Evolutionary conservation across 1,284 basidiomycete genomes (phyloP).

Genomic region (Trametes hirsuta): DNA sequence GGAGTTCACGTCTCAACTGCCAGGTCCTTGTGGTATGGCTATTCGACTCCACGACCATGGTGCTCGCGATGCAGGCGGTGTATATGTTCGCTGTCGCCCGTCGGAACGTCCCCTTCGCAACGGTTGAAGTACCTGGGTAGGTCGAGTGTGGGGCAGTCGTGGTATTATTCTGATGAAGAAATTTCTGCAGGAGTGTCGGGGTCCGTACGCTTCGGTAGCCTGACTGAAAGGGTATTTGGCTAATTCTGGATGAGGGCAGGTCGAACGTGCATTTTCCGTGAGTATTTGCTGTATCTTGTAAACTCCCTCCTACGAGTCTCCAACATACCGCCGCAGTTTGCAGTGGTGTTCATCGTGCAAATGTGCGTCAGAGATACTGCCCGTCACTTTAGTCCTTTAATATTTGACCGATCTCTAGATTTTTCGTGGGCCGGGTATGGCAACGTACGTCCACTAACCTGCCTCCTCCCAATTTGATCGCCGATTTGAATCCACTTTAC

Average conservation of each 20-base stretch:
- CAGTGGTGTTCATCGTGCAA: slow-evolving; percentile 17
- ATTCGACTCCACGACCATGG: slow-evolving; percentile 21
- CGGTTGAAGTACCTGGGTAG: slow-evolving; percentile 15
- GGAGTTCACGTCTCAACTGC: background rate
- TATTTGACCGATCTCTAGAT: background rate
- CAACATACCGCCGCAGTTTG: slow-evolving; percentile 4
- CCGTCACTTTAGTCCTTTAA: background rate
- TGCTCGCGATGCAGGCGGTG: slow-evolving; percentile 13
- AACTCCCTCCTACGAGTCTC: background rate
- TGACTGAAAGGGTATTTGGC: background rate
- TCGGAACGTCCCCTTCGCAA: slow-evolving; percentile 8
- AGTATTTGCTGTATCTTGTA: background rate
- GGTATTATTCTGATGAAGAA: background rate
- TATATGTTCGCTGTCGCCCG: slow-evolving; percentile 18
- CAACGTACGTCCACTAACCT: slow-evolving; percentile 6
- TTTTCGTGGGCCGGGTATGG: slow-evolving; percentile 18
- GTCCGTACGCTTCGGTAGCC: background rate
- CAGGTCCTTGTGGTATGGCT: slow-evolving; percentile 20
- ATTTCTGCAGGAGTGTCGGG: slow-evolving; percentile 12
- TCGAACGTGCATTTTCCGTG: slow-evolving; percentile 22
- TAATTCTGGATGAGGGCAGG: background rate
- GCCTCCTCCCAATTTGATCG: no score
- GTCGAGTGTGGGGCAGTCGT: background rate
- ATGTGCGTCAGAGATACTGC: slow-evolving; percentile 5
- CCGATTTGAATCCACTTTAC: background rate